Evolutionary conservation across 169 alveolate genomes (phyloP).

Genomic region (Plasmodium cynomolgi): DNA sequence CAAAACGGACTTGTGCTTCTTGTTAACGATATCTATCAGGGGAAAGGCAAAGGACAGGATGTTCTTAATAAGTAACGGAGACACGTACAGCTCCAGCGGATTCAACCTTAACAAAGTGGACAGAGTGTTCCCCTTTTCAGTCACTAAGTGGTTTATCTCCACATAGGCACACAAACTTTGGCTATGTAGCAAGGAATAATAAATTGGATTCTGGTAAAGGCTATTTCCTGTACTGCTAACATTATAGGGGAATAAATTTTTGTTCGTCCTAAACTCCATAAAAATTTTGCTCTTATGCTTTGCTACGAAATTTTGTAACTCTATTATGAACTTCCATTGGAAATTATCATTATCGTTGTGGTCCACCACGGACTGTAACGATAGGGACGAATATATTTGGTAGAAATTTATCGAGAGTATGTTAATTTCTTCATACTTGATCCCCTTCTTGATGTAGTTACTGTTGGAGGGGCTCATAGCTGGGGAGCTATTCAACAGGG

Average conservation of each 20-base stretch:
- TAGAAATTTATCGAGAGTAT: conserved; percentile 78
- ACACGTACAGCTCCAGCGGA: conserved; percentile 50
- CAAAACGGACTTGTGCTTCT: not conserved
- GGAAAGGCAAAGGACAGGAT: conserved; percentile 68
- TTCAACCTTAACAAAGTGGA: conserved; percentile 61
- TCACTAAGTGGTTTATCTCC: conserved; percentile 74
- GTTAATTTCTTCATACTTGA: conserved; percentile 34
- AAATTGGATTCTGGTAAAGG: conserved; percentile 53
- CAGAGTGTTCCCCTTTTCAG: conserved; percentile 70
- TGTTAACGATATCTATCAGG: conserved; percentile 50
- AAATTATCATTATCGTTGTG: conserved; percentile 80
- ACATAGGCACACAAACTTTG: conserved; percentile 72
- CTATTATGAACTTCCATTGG: conserved; percentile 79
- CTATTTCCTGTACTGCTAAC: conserved; percentile 3
- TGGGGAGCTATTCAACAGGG: conserved; percentile 7
- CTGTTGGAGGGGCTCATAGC: not conserved
- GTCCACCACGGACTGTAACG: conserved; percentile 78
- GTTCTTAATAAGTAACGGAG: conserved; percentile 77
- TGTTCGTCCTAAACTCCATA: conserved; percentile 72
- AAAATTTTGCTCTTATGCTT: conserved; percentile 68
- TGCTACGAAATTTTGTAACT: conserved; percentile 76
- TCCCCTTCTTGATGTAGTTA: not conserved
- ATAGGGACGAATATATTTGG: conserved; percentile 77
- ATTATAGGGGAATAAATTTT: conserved; percentile 24
- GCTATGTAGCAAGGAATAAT: conserved; percentile 58